These are phyloP conservation scores for Lathyrus tuberosus DNA, from an alignment of 306 rosid genomes.

Conservation along the genomic window DNA sequence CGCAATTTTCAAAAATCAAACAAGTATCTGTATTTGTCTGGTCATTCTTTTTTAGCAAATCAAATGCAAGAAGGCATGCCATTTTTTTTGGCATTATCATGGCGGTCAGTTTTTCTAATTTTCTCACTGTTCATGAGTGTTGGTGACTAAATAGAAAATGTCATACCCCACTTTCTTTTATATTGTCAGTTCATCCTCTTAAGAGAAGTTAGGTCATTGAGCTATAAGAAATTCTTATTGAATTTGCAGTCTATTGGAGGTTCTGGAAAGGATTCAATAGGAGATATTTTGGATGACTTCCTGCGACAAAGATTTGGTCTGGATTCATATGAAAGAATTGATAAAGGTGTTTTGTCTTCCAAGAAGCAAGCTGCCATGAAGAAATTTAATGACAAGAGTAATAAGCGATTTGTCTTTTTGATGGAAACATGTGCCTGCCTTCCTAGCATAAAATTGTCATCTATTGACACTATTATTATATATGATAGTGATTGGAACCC, in stretches of 20 bases:
- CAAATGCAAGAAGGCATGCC: background rate
- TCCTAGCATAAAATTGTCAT: constrained; percentile 67
- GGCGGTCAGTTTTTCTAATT: constrained; percentile 3
- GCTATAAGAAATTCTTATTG: constrained; percentile 22
- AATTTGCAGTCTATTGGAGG: constrained; percentile 67
- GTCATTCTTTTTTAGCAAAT: constrained; percentile 11
- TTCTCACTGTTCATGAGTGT: constrained; percentile 25
- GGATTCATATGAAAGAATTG: constrained; percentile 81
- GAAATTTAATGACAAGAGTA: constrained; percentile 69
- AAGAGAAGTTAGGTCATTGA: constrained; percentile 31
- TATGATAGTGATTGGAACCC: constrained; percentile 92
- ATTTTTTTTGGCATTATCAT: background rate
- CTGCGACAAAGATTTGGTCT: constrained; percentile 66
- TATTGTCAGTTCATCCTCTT: background rate
- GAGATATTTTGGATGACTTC: constrained; percentile 85
- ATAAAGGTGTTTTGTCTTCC: constrained; percentile 43
- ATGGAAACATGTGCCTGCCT: constrained; percentile 77
- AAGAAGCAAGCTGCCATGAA: constrained; percentile 65
- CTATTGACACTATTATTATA: constrained; percentile 71
- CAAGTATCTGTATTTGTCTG: background rate
- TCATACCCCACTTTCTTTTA: constrained; percentile 25
- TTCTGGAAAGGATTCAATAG: constrained; percentile 58
- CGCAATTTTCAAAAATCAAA: background rate
- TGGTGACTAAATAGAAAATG: constrained; percentile 11
- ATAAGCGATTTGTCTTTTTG: constrained; percentile 74